phyloP scores from a whole-genome alignment of 169 alveolate genomes.

The Plasmodium inui region DNA sequence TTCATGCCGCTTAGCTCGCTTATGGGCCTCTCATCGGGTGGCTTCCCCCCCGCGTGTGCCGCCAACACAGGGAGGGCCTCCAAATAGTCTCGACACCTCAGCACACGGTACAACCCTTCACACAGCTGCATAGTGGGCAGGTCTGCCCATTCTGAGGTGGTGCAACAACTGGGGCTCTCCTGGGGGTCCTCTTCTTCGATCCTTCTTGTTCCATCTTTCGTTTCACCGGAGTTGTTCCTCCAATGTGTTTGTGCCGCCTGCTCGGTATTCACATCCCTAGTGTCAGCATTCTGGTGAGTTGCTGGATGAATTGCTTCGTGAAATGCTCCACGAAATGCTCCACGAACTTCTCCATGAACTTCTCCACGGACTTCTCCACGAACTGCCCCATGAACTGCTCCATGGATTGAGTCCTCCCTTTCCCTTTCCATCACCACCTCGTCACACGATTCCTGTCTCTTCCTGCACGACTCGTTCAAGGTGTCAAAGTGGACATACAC shows the following conservation, averaged over 20 bases:
- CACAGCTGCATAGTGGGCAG: not conserved
- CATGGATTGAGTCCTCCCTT: not conserved
- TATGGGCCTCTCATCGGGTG: not conserved
- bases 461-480: not conserved
- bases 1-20: not conserved
- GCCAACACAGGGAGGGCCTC: conserved; percentile 4
- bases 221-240: not conserved
- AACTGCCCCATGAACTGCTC: not conserved
- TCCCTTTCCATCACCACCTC: not conserved
- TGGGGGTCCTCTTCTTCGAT: not conserved
- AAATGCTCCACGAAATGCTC: not conserved
- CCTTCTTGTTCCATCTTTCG: not conserved
- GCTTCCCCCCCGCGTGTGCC: not conserved
- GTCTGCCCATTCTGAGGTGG: not conserved
- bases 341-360: not conserved
- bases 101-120: conserved; percentile 10
- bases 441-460: not conserved
- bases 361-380: not conserved
- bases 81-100: conserved; percentile 21
- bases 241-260: not conserved
- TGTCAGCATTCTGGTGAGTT: not conserved
- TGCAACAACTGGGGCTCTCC: not conserved
- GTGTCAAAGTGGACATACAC: not conserved
- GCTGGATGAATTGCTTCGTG: too few relatives aligned
- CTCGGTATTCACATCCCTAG: not conserved